These are phyloP conservation scores for Cyberlindnera xylosilytica DNA, from an alignment of 805 yeast genomes.

Conservation along the genomic window DNA sequence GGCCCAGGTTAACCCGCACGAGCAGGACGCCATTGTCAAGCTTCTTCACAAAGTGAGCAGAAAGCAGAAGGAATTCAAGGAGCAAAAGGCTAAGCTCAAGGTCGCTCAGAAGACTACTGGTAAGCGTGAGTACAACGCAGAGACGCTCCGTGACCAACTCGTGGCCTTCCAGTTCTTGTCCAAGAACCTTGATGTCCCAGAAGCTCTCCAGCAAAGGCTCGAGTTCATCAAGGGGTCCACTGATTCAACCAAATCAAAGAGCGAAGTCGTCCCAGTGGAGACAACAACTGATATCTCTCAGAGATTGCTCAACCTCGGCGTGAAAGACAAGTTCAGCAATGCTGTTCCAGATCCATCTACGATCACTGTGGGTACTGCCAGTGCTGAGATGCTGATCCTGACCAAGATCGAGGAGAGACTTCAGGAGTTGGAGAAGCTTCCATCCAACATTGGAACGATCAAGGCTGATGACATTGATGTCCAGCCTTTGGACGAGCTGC, in stretches of 20 bases:
- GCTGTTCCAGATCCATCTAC: slow-evolving; percentile 34
- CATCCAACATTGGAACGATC: slow-evolving; percentile 67
- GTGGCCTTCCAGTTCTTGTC: slow-evolving; percentile 62
- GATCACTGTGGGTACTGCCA: slow-evolving; percentile 36
- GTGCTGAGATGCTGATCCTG: slow-evolving; percentile 51
- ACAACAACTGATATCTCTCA: slow-evolving; percentile 29
- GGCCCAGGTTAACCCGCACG: slow-evolving; percentile 23
- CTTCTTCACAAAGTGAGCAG: slow-evolving; percentile 38
- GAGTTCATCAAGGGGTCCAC: slow-evolving; percentile 16
- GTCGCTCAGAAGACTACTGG: slow-evolving; percentile 20
- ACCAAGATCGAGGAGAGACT: slow-evolving; percentile 56
- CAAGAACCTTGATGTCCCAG: slow-evolving; percentile 64
- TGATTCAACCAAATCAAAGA: neutral
- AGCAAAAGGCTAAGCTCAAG: slow-evolving; percentile 27
- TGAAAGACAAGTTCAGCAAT: slow-evolving; percentile 28
- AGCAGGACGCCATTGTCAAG: slow-evolving; percentile 43
- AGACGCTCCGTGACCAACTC: slow-evolving; percentile 54
- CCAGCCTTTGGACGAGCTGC: slow-evolving; percentile 41
- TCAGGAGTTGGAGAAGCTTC: slow-evolving; percentile 58
- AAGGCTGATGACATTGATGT: slow-evolving; percentile 41
- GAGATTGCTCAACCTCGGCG: slow-evolving; percentile 29
- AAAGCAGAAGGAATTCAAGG: slow-evolving; percentile 36
- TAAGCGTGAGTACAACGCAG: slow-evolving; percentile 38
- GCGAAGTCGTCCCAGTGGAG: slow-evolving; percentile 20
- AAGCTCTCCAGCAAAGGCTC: slow-evolving; percentile 40